These are phyloP conservation scores for Monsonia emarginata DNA, from an alignment of 441 rosid genomes.

Conservation along the genomic window DNA sequence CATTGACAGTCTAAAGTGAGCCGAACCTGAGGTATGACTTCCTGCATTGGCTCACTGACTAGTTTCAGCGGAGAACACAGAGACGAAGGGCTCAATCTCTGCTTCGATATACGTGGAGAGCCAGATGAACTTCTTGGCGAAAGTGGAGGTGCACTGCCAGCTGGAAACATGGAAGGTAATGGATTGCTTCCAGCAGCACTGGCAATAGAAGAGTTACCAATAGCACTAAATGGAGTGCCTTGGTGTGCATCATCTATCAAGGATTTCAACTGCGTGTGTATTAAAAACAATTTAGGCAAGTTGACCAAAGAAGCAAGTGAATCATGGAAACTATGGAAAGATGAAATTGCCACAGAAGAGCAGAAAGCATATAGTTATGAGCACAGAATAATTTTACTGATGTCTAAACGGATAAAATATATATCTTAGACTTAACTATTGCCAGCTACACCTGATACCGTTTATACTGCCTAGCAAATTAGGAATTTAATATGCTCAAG, in stretches of 20 bases:
- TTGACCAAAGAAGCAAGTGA: not conserved
- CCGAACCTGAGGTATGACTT: constrained; percentile 79
- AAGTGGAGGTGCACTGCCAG: constrained; percentile 91
- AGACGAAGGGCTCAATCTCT: constrained; percentile 63
- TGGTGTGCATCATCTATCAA: constrained; percentile 68
- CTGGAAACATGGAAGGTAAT: constrained; percentile 88
- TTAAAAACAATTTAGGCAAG: constrained; percentile 9
- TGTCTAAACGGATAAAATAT: not conserved
- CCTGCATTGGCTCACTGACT: constrained; percentile 64
- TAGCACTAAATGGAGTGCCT: constrained; percentile 53
- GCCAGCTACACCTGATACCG: not conserved
- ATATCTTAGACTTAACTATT: not conserved
- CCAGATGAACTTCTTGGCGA: constrained; percentile 82
- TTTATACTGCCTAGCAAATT: not conserved
- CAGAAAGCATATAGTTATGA: not conserved
- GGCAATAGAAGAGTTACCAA: constrained; percentile 47
- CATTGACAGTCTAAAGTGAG: constrained; percentile 6
- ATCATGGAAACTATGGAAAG: not conserved
- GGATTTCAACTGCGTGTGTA: constrained; percentile 42
- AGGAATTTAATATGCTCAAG: not conserved
- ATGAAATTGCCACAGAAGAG: not conserved
- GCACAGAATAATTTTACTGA: not conserved
- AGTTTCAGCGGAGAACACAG: constrained; percentile 76
- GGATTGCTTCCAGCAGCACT: constrained; percentile 36
- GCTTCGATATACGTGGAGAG: constrained; percentile 74